Base-by-base conservation (phyloP, 1,139 yeast genomes). In the Blastobotrys apis region DNA sequence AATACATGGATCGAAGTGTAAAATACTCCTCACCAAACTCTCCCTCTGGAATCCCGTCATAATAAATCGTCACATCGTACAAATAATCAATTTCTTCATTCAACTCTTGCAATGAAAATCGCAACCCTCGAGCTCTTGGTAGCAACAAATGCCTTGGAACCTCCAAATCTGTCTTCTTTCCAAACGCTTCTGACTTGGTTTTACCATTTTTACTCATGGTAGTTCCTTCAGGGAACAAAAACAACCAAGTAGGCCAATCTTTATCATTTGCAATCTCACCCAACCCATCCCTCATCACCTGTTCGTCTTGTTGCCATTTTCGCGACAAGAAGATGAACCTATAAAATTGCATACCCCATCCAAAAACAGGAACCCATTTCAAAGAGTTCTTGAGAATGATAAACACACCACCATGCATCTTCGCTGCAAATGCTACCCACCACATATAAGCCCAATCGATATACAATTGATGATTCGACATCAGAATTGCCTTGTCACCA, bases 141-240 rank as follows among this genome's bases (percentile, higher is more conserved):
- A 88, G 67, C 49, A 92, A 69, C 10, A 85, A 78, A 62, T 87
- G 80, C 38, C 73, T 71, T 49, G 84, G 74, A 13, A 47, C 50
- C 5, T 59, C 62, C 75, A 74, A 26, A 53, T 55, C 54, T 34
- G 72, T 64, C 51, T 80, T 75, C 9, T 64, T 66, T 22, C 85
- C 83, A 64, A 69, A 92, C 13, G 63, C 71, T 13, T 68, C 69
- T 2, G 90, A 79, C 48, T 77, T 76, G 5, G 58, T 67, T 40
- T 77, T 73, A 3, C 96, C 87, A 52, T 77, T 74, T 10, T 70
- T 71, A 31, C 94, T 81, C 48, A 85, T 69, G 43, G 88, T 94
- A 0, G 99, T 92, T 2, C 99, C 99, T 64, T 92, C 99, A 1
- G 99, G 98, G 64, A 83, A 92, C 27, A 92, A 63, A 22, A 90